Evolutionary conservation across 2,329 filamentous ascomycete genomes (phyloP), one percentile per base, ranked within the genome.

Genomic region (Hymenoscyphus infarciens): DNA sequence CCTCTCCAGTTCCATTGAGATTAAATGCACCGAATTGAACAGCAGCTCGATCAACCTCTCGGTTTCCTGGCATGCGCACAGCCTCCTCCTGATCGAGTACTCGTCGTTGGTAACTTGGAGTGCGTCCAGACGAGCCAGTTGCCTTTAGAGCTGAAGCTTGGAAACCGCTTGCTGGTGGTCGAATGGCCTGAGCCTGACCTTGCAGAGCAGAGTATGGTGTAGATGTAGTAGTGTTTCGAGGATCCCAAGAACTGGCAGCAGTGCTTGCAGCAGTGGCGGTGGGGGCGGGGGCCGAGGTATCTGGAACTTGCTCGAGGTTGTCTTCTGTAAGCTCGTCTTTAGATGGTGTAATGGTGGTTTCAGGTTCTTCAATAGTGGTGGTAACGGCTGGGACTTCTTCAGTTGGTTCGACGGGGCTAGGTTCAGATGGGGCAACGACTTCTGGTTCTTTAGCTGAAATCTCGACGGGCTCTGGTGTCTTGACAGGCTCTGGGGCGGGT

Each of bases 1-100:
- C 90, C 57, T 93, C 90, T 63, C 78, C 74, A 64, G 85, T 84
- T 60, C 88, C 92, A 74, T 91, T 93, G 72, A 99, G 77, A 73
- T 89, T 96, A 82, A 99, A 91, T 75, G 93, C 96, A 67, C 95
- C 95, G 75, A 99, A 99, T 75, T 98, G 94, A 57, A 99, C 92
- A 57, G 93, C 90, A 68, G 94, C 87, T 71, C 92, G 88, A 75
- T 98, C 94, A 31, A 99, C 90, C 60, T 95, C 93, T 69, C 95
- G 92, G 80, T 97, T 97, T 64, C 91, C 92, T 55, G 95, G 95
- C 94, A 99, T 97, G 68, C 97, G 92, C 49, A 99, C 95, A 63
- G 95, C 92, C 79, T 99, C 95, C 77, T 97, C 93, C 75, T 99
- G 95, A 71, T 98, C 93, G 72, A 96, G 82, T 60, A 97, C 84